Conservation (phyloP, 1,284 basidiomycete species). For the Cryptococcus sp. region DNA sequence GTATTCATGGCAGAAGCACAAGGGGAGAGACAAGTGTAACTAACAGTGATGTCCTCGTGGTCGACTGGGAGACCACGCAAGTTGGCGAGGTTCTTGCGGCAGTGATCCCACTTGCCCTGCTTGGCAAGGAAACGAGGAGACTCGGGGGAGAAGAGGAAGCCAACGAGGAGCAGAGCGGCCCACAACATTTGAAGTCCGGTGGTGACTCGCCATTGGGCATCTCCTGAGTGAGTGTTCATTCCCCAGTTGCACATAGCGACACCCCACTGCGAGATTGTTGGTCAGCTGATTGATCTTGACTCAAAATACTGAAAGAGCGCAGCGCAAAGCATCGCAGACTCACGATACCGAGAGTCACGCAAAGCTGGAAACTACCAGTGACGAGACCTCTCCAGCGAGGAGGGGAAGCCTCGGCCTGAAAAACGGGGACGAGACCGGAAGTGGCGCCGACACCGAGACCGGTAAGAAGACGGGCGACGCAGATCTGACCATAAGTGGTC, state of each 20-base stretch:
- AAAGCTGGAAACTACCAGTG: constrained; percentile 55
- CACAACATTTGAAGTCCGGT: constrained; percentile 39
- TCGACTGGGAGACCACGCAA: constrained; percentile 50
- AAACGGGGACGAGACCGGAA: constrained; percentile 54
- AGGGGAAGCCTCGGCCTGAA: constrained; percentile 53
- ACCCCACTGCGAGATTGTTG: constrained; percentile 35
- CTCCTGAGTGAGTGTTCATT: constrained; percentile 41
- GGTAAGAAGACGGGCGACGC: constrained; percentile 51
- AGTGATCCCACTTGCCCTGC: constrained; percentile 49
- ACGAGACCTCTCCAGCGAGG: constrained; percentile 43
- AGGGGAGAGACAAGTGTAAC: constrained; percentile 1
- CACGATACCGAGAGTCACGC: constrained; percentile 51
- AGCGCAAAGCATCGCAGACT: neutral
- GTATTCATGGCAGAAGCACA: neutral
- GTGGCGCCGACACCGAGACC: constrained; percentile 53
- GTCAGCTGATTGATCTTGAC: neutral
- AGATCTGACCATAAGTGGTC: constrained; percentile 46
- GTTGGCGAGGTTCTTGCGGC: constrained; percentile 50
- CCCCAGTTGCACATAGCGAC: constrained; percentile 53
- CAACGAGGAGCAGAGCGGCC: constrained; percentile 48
- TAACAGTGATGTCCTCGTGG: constrained; percentile 42
- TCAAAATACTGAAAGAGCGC: too few species aligned
- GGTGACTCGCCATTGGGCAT: constrained; percentile 39
- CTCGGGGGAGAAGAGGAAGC: constrained; percentile 54
- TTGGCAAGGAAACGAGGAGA: constrained; percentile 54